These are phyloP conservation scores for Phoma herbarum DNA, from an alignment of 2,329 filamentous ascomycete species.

Conservation along the genomic window DNA sequence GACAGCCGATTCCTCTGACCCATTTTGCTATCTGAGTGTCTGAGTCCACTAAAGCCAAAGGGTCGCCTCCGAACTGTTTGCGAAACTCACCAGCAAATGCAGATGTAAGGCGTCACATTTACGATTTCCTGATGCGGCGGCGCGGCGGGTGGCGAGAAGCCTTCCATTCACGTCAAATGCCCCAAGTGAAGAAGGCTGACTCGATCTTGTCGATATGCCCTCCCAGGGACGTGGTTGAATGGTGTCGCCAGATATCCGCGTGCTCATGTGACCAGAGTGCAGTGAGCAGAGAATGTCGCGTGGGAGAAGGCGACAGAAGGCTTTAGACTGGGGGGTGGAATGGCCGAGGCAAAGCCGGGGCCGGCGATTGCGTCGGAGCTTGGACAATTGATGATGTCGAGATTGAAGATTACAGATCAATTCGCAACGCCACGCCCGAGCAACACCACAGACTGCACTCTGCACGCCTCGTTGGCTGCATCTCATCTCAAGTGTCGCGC, in stretches of 20 bases:
- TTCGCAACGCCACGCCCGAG: slow-evolving; percentile 15
- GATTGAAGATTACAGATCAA: slow-evolving; percentile 20
- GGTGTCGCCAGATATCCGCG: slow-evolving; percentile 6
- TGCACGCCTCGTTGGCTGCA: slow-evolving; percentile 24
- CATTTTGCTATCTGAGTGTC: no score
- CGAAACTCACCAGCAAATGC: neutral
- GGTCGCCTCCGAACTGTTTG: neutral
- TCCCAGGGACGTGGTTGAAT: neutral
- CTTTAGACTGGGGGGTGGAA: neutral
- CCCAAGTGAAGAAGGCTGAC: neutral
- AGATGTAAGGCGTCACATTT: neutral
- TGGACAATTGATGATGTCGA: slow-evolving; percentile 22
- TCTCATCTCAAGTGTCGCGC: slow-evolving; percentile 7
- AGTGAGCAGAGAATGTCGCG: neutral
- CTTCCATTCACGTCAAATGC: neutral
- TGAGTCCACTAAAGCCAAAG: neutral
- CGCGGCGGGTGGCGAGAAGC: neutral
- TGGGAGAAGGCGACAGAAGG: slow-evolving; percentile 19
- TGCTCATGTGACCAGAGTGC: slow-evolving; percentile 14
- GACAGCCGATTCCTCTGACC: no score
- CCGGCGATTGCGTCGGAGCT: slow-evolving; percentile 20
- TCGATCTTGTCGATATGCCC: neutral
- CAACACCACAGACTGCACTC: slow-evolving; percentile 16
- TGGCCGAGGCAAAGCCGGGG: slow-evolving; percentile 3
- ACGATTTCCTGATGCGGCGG: neutral